phyloP scores from a whole-genome alignment of 2,329 filamentous ascomycete species.

The Penicillium sp. region DNA sequence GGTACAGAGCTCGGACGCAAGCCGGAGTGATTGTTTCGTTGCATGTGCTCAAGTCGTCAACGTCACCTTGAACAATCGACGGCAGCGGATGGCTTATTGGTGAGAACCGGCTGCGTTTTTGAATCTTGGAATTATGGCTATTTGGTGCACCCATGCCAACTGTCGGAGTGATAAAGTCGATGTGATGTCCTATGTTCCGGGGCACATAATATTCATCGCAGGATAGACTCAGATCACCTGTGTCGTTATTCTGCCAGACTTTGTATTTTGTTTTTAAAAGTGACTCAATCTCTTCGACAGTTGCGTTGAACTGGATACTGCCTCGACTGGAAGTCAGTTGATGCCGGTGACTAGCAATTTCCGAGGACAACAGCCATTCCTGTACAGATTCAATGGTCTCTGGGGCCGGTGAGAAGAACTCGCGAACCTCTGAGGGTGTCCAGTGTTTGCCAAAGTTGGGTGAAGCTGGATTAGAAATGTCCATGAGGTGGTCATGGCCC shows the following conservation, averaged over 20 bases:
- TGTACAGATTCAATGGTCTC: background rate
- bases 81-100: background rate
- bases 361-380: background rate
- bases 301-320: constrained; percentile 8
- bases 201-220: constrained; percentile 10
- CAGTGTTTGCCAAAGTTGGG: constrained; percentile 4
- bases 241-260: constrained; percentile 3
- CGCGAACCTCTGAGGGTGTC: background rate
- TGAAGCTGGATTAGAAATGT: background rate
- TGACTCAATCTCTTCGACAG: constrained; percentile 8
- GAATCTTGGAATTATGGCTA: background rate
- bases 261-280: constrained; percentile 6
- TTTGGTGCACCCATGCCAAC: background rate
- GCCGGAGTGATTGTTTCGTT: background rate
- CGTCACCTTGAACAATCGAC: background rate
- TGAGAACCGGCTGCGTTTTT: background rate
- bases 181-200: background rate
- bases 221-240: background rate
- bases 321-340: background rate
- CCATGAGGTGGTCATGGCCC: constrained; percentile 4
- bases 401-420: background rate
- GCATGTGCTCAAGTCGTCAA: background rate
- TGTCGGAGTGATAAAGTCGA: constrained; percentile 8
- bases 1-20: constrained; percentile 5
- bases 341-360: constrained; percentile 1